Percentiles rank a stretch among this genome's conserved stretches.
phyloP scores from a whole-genome alignment of 2,329 filamentous ascomycete genomes.

The Penicillium sp. region DNA sequence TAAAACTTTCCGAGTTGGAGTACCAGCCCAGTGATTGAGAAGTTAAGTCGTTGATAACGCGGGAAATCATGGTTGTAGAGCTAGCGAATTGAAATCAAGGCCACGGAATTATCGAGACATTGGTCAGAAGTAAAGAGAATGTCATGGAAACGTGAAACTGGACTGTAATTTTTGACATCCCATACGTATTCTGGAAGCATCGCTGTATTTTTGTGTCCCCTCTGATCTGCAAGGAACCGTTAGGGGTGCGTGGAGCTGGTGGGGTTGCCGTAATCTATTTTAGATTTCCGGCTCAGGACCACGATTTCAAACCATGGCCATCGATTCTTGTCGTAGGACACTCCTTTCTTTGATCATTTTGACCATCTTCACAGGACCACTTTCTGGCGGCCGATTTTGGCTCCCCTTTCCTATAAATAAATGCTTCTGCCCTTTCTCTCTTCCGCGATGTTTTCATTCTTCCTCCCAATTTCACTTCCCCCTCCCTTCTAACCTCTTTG shows the following conservation, averaged over 20 bases:
- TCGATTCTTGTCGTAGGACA: conserved; percentile 9
- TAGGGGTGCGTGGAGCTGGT: conserved; percentile 3
- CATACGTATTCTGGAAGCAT: conserved; percentile 5
- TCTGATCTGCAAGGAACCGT: conserved; percentile 8
- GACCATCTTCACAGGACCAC: conserved; percentile 7
- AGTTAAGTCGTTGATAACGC: conserved; percentile 7
- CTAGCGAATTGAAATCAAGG: conserved; percentile 10
- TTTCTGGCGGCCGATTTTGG: conserved; percentile 10
- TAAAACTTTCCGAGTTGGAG: conserved; percentile 7
- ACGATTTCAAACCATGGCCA: conserved; percentile 11
- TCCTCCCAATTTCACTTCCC: conserved; percentile 4
- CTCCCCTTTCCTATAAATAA: conserved; percentile 10
- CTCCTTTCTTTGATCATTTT: conserved; percentile 7
- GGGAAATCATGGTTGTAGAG: conserved; percentile 9
- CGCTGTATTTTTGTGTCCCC: conserved; percentile 9
- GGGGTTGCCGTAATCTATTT: conserved; percentile 8
- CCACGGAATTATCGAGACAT: conserved; percentile 7
- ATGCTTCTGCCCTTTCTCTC: conserved; percentile 4
- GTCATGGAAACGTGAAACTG: conserved; percentile 9
- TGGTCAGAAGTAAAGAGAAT: conserved; percentile 7
- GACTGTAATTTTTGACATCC: conserved; percentile 8
- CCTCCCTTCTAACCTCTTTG: conserved; percentile 6
- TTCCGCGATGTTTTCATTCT: conserved; percentile 8
- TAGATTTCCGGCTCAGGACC: conserved; percentile 6
- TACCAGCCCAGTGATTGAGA: conserved; percentile 10